Evolutionary conservation across 108 stramenopile genomes (phyloP).

Genomic region (Skeletonema potamos): DNA sequence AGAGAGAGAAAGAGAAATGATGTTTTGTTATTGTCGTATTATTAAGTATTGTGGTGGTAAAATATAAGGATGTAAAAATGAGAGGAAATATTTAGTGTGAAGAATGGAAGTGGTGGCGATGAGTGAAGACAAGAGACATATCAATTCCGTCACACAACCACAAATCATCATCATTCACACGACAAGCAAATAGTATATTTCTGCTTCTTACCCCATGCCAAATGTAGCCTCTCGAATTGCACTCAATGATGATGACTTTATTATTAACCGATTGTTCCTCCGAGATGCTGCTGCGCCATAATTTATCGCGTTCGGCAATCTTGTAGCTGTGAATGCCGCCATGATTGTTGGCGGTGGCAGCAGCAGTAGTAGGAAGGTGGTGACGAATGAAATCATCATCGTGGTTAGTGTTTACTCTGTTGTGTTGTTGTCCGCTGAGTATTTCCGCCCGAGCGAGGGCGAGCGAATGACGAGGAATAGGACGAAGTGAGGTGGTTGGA

Average conservation of each 20-base stretch:
- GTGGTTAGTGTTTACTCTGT: neutral
- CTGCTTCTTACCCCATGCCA: conserved; percentile 58
- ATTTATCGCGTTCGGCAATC: neutral
- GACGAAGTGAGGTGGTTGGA: no score
- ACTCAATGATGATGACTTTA: neutral
- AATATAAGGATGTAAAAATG: no score
- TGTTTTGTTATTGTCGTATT: no score
- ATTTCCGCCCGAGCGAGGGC: no score
- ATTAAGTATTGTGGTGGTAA: no score
- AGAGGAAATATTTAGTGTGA: no score
- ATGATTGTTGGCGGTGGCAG: neutral
- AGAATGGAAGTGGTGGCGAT: no score
- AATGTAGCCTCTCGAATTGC: conserved; percentile 58
- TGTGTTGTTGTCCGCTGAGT: no score
- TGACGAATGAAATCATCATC: neutral
- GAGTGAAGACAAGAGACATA: neutral
- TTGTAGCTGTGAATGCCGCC: neutral
- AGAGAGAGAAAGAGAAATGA: neutral
- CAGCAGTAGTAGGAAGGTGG: neutral
- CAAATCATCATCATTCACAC: neutral
- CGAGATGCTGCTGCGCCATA: neutral
- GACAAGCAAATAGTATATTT: no score
- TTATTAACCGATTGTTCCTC: neutral
- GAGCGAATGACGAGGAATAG: no score
- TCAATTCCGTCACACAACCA: no score